Evolutionary conservation across 202 grass and related monocot species (phyloP).

Genomic region (Panicum hallii): DNA sequence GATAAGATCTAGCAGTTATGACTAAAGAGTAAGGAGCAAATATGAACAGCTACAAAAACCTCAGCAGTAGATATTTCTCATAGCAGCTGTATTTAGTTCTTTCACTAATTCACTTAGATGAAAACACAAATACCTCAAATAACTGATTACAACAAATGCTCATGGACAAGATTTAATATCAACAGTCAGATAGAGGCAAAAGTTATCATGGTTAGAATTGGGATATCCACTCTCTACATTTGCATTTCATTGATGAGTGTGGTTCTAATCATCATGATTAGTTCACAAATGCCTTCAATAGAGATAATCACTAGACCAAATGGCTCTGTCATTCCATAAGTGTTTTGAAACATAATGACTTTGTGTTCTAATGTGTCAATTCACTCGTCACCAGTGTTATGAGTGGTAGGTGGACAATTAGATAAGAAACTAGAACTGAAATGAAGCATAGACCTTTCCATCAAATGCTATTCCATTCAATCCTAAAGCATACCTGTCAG

Average conservation of each 20-base stretch:
- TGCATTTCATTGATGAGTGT: constrained; percentile 3
- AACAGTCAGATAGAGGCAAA: background rate
- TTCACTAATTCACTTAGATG: background rate
- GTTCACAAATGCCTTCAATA: background rate
- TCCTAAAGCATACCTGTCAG: background rate
- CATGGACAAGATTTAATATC: constrained; percentile 19
- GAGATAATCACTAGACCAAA: constrained; percentile 3
- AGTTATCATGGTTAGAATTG: background rate
- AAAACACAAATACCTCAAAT: background rate
- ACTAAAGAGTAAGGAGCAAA: background rate
- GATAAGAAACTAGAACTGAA: background rate
- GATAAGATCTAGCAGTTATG: background rate
- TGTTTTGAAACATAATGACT: background rate
- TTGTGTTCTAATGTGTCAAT: background rate
- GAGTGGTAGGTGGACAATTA: background rate
- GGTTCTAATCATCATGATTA: background rate
- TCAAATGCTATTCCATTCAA: background rate
- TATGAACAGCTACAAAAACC: background rate
- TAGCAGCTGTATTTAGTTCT: background rate
- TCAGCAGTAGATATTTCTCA: constrained; percentile 3
- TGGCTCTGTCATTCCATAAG: background rate
- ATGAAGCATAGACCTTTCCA: background rate
- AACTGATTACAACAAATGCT: background rate
- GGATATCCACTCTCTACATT: background rate
- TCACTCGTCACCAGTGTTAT: background rate